Evolutionary conservation across 2,329 filamentous ascomycete species (phyloP), one percentile per base, ranked within the genome.

Genomic region (Alternaria sp.): DNA sequence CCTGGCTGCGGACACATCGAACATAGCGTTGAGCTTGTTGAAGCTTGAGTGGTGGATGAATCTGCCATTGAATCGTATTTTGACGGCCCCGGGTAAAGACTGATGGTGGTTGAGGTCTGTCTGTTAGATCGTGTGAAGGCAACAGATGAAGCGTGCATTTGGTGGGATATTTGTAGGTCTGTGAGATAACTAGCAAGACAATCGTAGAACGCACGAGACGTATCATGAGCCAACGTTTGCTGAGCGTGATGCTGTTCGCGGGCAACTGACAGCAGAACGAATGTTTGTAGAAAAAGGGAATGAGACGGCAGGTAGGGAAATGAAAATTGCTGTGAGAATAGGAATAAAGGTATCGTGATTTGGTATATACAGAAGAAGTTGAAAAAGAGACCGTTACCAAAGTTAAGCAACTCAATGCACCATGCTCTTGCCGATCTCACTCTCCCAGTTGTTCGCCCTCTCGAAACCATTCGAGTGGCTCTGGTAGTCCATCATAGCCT

Each of bases 391-490:
- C 2, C 9, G 19, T n/a, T 17, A 21, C 19, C 49, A 21, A 7
- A 1, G 3, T 19, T 21, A 13, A 23, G 23, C 15, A 54, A 5
- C 50, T 56, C 58, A 77, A 46, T 77, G 73, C 15, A 73, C 72
- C 75, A 77, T 78, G 7, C 57, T 74, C 68, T 77, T 78, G 36
- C 77, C 77, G 85, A 97, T 97, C 82, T 96, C 91, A 58, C 74
- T 77, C 80, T 90, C 82, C 93, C 93, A 97, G 28, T 89, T 87
- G 67, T 88, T 85, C 1, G 91, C 91, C 66, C 91, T 85, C 83
- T 93, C 79, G 23, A 81, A 81, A 0, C 79, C 79, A 57, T 81
- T 81, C 10, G 74, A 73, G 32, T 74, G 65, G 6, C 69, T 73
- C 63, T 79, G 77, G 50, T 77, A 80, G 51, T 80, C 77, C 63